Percentiles rank a stretch among this genome's conserved stretches.
phyloP scores from a whole-genome alignment of 2,329 filamentous ascomycete species.

The Anthostomella pinea region DNA sequence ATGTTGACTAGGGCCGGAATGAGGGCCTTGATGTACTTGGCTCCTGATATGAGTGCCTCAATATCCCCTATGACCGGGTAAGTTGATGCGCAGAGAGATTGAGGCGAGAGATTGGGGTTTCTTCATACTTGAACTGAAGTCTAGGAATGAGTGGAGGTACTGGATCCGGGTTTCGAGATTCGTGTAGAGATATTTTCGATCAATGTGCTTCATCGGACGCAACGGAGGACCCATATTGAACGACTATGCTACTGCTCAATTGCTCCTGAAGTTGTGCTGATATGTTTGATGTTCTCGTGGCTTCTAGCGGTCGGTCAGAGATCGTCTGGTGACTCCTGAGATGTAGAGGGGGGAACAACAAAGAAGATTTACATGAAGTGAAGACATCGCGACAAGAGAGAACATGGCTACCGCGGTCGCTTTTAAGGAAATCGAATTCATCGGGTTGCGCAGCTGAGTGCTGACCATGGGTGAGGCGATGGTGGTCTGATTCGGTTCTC shows the following conservation, averaged over 20 bases:
- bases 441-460: neutral
- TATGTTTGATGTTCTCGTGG: neutral
- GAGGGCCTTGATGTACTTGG: constrained; percentile 77
- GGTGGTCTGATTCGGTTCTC: constrained; percentile 2
- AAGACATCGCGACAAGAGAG: no score
- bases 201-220: constrained; percentile 55
- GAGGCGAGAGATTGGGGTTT: neutral
- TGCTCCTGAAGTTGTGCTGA: neutral
- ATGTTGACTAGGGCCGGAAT: constrained; percentile 82
- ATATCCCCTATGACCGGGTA: constrained; percentile 57
- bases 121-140: constrained; percentile 65
- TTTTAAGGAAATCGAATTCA: neutral
- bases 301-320: no score
- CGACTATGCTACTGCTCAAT: neutral
- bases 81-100: constrained; percentile 5
- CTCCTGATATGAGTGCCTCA: constrained; percentile 64
- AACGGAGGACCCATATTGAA: constrained; percentile 20
- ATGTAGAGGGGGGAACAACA: no score
- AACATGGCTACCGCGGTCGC: neutral
- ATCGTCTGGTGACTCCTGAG: no score
- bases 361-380: no score
- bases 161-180: constrained; percentile 66
- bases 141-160: constrained; percentile 73
- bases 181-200: constrained; percentile 69
- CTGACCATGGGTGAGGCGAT: constrained; percentile 1